Conservation (phyloP, 1,284 basidiomycete genomes). For the Pseudozyma flocculosa region DNA sequence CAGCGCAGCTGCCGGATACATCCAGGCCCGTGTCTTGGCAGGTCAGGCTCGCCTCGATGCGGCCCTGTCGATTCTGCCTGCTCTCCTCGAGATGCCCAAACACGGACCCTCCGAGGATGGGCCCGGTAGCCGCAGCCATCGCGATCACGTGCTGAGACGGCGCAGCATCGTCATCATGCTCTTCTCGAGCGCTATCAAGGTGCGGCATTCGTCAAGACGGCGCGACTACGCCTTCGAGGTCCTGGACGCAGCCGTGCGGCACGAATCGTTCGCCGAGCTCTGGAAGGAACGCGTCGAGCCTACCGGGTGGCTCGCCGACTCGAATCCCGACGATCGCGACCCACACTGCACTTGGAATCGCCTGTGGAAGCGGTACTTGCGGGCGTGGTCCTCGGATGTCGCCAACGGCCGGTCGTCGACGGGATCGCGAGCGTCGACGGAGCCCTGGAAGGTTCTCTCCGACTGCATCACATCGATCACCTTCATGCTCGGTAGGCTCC, state of each 20-base stretch:
- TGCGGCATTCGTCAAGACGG: neutral
- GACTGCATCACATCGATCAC: neutral
- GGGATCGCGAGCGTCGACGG: neutral
- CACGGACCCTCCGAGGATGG: too few relatives aligned
- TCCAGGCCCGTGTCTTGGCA: neutral
- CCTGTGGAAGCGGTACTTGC: constrained; percentile 27
- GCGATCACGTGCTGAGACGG: constrained; percentile 16
- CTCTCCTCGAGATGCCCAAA: neutral
- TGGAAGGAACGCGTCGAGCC: constrained; percentile 11
- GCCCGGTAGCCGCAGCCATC: too few relatives aligned
- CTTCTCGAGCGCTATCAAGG: constrained; percentile 12
- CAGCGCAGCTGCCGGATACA: neutral
- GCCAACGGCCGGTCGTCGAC: neutral
- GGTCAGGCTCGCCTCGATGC: neutral
- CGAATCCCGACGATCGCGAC: constrained; percentile 1
- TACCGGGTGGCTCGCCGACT: neutral
- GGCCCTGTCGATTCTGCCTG: neutral
- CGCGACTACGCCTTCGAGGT: constrained; percentile 13
- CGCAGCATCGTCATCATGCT: constrained; percentile 14
- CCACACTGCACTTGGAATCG: constrained; percentile 3
- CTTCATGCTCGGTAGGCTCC: neutral
- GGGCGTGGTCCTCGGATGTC: constrained; percentile 13
- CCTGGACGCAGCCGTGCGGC: constrained; percentile 2
- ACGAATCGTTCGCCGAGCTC: constrained; percentile 2
- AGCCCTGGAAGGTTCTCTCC: constrained; percentile 23